Base-by-base conservation (phyloP, 192 early-diverging fungal species). In the Backusella mclennaniae region DNA sequence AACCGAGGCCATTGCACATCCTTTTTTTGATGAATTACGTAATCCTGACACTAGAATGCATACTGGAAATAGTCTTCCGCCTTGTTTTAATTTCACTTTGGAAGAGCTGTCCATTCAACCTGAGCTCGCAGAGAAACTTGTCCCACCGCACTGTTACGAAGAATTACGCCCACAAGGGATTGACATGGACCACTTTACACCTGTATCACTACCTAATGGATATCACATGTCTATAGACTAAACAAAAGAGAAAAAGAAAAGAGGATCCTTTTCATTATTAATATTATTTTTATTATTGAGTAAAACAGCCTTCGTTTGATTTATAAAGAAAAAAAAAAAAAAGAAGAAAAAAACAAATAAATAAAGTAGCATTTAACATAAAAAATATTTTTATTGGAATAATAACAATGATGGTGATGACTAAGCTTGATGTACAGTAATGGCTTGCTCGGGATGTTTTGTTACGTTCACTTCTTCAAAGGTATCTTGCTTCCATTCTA, bases 21-120 rank as follows among this genome's bases (percentile, higher is more conserved):
- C 93, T 36, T 99, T 98, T 89, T 99, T 99, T 90, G 97, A 99
- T 85, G 97, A 98, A 82, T 86, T 99, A 83, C 90, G 98, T 66
- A 80, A 91, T 46, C 95, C 95, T 15, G 91, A 90, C 33, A 95
- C 96, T 19, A 89, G 84, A 78, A 84, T 98, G 81, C 88, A 92
- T 41, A 96, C 90, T 73, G 98, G 96, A 38, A 86, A 87, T 72
- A 90, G 92, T 21, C 87, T 98, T 31, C 98, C 98, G 5, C 85
- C 87, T 78, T 87, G 98, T 66, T 99, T 99, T 88, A 92, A 98
- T 79, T 99, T 99, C 82, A 90, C 91, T 19, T 75, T 82, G 33
- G 85, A 90, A 69, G 97, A 99, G 84, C 84, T 98, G 39, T 96
- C 95, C 1, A 94, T 97, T 66, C 89, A 93, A 23, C 95, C 96